Evolutionary conservation across 2,329 filamentous ascomycete species (phyloP), one percentile per base, ranked within the genome.

Genomic region (Aspergillus candidus): DNA sequence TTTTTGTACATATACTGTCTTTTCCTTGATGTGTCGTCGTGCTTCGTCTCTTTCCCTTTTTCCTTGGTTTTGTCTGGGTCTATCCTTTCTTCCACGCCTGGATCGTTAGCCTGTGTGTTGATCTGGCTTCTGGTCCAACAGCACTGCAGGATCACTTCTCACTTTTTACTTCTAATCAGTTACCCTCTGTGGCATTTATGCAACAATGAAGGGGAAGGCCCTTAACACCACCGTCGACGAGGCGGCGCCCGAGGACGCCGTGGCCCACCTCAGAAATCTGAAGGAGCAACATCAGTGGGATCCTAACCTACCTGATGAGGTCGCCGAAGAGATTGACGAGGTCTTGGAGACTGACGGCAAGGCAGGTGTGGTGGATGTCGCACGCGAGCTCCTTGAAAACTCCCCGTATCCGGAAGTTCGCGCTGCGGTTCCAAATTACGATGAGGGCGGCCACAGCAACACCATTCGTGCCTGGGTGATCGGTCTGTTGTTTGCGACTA

Each of bases 361-460:
- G 51, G 76, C 76, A 53, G 76, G 77, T 60, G 77, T 76, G 43
- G 63, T 77, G 39, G 72, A 75, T 47, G 73, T 82, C 52, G 77
- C 81, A 54, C 73, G 77, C 53, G 76, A 78, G 46, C 70, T 82
- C 56, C 73, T 82, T 58, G 79, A 84, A 45, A 80, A 84, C 60
- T 84, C 80, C 38, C 81, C 81, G 2, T 84, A 84, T 56, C 78
- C 79, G 32, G 80, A 84, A 67, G 81, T 84, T 29, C 78, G 81
- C 53, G 77, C 80, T 18, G 78, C 82, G 13, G 81, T 84, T 13
- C 71, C 77, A 48, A 84, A 83, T 59, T 75, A 76, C 57, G 81
- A 84, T 54, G 74, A 81, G 52, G 80, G 83, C 53, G 69, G 83
- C 17, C 77, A 79, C n/a, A 73, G 73, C 53, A 83, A 82, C 60